These are phyloP conservation scores for Tuber aestivum DNA, from an alignment of 495 filamentous ascomycete species.

Conservation along the genomic window DNA sequence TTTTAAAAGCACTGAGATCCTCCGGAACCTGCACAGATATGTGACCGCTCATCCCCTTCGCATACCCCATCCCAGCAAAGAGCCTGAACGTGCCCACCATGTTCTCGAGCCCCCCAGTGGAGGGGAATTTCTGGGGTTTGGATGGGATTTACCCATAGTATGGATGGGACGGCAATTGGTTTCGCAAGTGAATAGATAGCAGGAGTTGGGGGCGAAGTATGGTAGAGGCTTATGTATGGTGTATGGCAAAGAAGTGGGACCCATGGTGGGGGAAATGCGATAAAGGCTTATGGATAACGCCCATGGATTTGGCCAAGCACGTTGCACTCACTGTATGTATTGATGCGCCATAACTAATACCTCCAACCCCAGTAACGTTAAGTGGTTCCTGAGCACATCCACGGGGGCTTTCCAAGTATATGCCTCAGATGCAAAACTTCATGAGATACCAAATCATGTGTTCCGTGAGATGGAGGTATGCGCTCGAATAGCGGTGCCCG, in stretches of 20 bases:
- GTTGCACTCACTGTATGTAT: background rate
- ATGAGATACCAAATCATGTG: background rate
- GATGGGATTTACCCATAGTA: background rate
- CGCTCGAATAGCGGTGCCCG: background rate
- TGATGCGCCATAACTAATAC: background rate
- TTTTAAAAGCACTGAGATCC: slow-evolving; percentile 59
- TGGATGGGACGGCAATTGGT: background rate
- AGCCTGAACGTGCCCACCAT: slow-evolving; percentile 57
- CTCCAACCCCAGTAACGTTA: background rate
- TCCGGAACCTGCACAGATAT: slow-evolving; percentile 62
- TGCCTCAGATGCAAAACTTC: background rate
- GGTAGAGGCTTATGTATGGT: background rate
- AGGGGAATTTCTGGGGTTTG: background rate
- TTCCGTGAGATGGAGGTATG: background rate
- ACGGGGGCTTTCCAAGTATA: background rate
- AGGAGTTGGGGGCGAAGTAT: background rate
- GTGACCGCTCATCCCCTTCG: slow-evolving; percentile 61
- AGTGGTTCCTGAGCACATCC: background rate
- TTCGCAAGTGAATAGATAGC: background rate
- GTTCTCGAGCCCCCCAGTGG: too few species aligned
- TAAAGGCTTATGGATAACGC: background rate
- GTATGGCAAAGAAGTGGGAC: background rate
- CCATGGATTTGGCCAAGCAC: background rate
- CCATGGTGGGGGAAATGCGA: background rate
- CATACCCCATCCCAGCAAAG: slow-evolving; percentile 55